These are phyloP conservation scores for Sphaerostilbella broomeana DNA, from an alignment of 2,329 filamentous ascomycete genomes.

Conservation along the genomic window DNA sequence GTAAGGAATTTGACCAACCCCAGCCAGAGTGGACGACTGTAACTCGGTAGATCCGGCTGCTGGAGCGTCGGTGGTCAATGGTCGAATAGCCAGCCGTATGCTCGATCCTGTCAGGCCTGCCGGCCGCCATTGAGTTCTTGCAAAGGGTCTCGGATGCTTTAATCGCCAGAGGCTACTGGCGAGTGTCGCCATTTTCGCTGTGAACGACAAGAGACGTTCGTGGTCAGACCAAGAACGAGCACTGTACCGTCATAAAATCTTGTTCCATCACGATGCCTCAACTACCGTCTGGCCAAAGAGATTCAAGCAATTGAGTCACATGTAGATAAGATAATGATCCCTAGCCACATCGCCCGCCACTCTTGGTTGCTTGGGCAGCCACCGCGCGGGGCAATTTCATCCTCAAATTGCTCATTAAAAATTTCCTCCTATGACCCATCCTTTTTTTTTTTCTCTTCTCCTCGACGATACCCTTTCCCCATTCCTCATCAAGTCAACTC, in stretches of 20 bases:
- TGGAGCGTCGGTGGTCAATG: constrained; percentile 15
- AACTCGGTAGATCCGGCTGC: constrained; percentile 20
- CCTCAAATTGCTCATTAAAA: constrained; percentile 25
- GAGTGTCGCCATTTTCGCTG: constrained; percentile 30
- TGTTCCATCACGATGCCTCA: too few relatives aligned
- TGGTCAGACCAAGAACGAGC: too few relatives aligned
- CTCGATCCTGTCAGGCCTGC: constrained; percentile 18
- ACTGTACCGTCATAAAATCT: constrained; percentile 18
- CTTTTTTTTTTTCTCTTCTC: constrained; percentile 14
- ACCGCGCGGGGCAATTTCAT: constrained; percentile 30
- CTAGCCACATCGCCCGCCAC: constrained; percentile 14
- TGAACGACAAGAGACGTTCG: too few relatives aligned
- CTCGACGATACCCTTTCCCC: constrained; percentile 14
- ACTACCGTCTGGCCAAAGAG: too few relatives aligned
- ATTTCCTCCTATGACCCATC: constrained; percentile 24
- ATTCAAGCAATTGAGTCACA: constrained; percentile 16
- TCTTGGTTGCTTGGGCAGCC: constrained; percentile 20
- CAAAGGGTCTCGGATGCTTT: constrained; percentile 27
- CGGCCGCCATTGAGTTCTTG: constrained; percentile 25
- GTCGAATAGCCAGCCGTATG: constrained; percentile 23
- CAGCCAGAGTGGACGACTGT: too few relatives aligned
- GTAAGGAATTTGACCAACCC: constrained; percentile 27
- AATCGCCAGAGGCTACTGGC: constrained; percentile 30
- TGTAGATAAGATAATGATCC: constrained; percentile 17
- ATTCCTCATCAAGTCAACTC: constrained; percentile 15